Base-by-base conservation (phyloP, 2,329 filamentous ascomycete genomes). In the Cryoendolithus antarcticus region DNA sequence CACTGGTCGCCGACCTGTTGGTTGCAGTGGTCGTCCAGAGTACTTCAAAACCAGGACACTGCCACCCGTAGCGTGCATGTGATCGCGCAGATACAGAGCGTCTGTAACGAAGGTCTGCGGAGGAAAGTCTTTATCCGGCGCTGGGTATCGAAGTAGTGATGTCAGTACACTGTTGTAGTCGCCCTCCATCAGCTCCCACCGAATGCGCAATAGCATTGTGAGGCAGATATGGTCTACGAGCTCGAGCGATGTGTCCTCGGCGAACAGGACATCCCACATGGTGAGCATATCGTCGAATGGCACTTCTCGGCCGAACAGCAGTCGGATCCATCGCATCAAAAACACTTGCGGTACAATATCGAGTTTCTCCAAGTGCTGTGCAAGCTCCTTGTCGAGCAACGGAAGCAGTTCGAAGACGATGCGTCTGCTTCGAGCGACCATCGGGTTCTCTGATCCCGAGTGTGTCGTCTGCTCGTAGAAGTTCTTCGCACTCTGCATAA, bases 331-430 rank as follows among this genome's bases (percentile, higher is more conserved):
- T 41, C 91, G 86, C 83, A 96, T 93, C 15, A 96, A 66, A 55
- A 96, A 98, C 37, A 98, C 89, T 53, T 98, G 91, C 1, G 91
- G 91, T n/a, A 95, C 65, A 44, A 98, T 79, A 44, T 95, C 89
- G 34, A 95, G 79, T 43, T 76, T 74, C 42, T 78, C 79, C 11
- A 98, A 70, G 58, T 96, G 88, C 15, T 70, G 69, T 9, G 85
- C 81, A 21, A 96, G 71, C 53, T 86, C 81, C n/a, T 83, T 80
- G 55, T 96, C 91, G 24, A 86, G 70, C 47, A 77, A 80, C 42
- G 76, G 75, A 33, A 98, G 66, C 37, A 84, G 78, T 21, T 82
- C 74, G 51, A 93, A 80, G 55, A 96, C 89, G 44, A 98, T 93
- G 49, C 81, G 76, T 53, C 80, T 77, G 62, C 88, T 94, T 55